Conservation (phyloP, 2,329 filamentous ascomycete species). For the Eutypa lata region DNA sequence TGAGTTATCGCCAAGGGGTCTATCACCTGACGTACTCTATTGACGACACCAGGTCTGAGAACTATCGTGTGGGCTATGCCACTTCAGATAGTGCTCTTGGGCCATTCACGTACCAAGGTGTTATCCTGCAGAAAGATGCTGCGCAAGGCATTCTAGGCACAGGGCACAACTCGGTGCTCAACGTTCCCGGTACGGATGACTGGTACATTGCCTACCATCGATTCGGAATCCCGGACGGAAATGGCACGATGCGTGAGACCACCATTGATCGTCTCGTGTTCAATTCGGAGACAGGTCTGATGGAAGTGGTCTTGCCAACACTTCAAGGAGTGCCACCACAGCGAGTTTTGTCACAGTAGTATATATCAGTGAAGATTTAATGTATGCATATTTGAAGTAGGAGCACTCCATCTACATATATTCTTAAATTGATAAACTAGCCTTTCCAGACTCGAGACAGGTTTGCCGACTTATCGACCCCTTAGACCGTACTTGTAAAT, state of each 20-base stretch:
- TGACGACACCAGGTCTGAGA: constrained; percentile 41
- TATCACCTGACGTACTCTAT: constrained; percentile 49
- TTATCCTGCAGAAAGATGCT: constrained; percentile 40
- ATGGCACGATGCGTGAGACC: constrained; percentile 41
- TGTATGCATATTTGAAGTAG: too few relatives aligned
- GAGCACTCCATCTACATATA: too few relatives aligned
- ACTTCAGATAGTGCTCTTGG: constrained; percentile 35
- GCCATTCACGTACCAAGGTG: constrained; percentile 42
- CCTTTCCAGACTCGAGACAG: too few relatives aligned
- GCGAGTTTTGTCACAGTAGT: neutral
- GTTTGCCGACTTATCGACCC: too few relatives aligned
- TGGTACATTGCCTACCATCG: constrained; percentile 51
- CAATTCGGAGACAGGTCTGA: constrained; percentile 33
- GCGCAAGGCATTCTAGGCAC: constrained; percentile 41
- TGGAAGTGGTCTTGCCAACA: constrained; percentile 35
- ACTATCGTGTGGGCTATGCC: constrained; percentile 47
- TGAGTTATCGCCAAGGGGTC: constrained; percentile 40
- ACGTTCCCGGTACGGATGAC: constrained; percentile 43
- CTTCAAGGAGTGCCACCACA: constrained; percentile 27
- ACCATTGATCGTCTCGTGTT: constrained; percentile 40
- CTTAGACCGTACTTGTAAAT: too few relatives aligned
- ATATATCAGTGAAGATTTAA: neutral
- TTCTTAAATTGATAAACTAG: too few relatives aligned
- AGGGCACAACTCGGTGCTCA: constrained; percentile 43
- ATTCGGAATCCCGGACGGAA: constrained; percentile 42